Percentiles rank a stretch among this genome's conserved stretches.
These are phyloP conservation scores for Penicillium fuscoglaucum DNA, from an alignment of 2,329 filamentous ascomycete species.

Conservation along the genomic window DNA sequence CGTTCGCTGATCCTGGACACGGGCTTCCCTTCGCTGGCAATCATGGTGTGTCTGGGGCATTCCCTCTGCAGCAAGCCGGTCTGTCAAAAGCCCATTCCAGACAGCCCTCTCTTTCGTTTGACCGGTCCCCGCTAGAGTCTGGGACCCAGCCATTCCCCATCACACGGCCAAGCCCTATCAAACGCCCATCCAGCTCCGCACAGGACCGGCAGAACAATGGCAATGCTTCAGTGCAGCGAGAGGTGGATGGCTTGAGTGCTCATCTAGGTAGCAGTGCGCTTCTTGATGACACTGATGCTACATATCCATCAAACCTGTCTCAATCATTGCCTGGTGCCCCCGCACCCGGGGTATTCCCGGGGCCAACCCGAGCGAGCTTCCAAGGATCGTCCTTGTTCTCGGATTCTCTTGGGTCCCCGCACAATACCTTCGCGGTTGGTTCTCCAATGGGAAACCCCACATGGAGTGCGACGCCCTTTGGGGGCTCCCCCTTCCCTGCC, in stretches of 20 bases:
- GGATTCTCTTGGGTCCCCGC: slow-evolving; percentile 43
- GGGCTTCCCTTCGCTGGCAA: slow-evolving; percentile 44
- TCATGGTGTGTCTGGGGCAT: slow-evolving; percentile 45
- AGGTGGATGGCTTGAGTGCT: slow-evolving; percentile 70
- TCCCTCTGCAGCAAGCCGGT: slow-evolving; percentile 38
- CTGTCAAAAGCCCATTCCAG: slow-evolving; percentile 65
- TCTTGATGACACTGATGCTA: slow-evolving; percentile 70
- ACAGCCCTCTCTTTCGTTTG: slow-evolving; percentile 68
- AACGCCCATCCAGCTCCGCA: slow-evolving; percentile 74
- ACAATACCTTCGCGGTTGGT: slow-evolving; percentile 35
- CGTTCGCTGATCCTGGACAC: slow-evolving; percentile 51
- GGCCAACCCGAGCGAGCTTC: slow-evolving; percentile 45
- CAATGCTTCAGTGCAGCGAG: slow-evolving; percentile 49
- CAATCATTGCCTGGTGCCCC: slow-evolving; percentile 53
- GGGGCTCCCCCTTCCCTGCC: slow-evolving; percentile 39
- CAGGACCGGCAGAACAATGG: slow-evolving; percentile 48
- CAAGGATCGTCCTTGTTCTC: slow-evolving; percentile 44
- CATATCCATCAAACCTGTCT: slow-evolving; percentile 55
- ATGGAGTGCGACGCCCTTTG: slow-evolving; percentile 42
- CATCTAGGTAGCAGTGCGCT: slow-evolving; percentile 90
- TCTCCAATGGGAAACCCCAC: slow-evolving; percentile 33
- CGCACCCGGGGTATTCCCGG: slow-evolving; percentile 51
- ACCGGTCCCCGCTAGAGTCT: slow-evolving; percentile 60
- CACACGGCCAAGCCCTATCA: slow-evolving; percentile 80
- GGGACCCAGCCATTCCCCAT: slow-evolving; percentile 68